These are phyloP conservation scores for Ascochyta viciae-villosae DNA, from an alignment of 2,329 filamentous ascomycete genomes.

Conservation along the genomic window DNA sequence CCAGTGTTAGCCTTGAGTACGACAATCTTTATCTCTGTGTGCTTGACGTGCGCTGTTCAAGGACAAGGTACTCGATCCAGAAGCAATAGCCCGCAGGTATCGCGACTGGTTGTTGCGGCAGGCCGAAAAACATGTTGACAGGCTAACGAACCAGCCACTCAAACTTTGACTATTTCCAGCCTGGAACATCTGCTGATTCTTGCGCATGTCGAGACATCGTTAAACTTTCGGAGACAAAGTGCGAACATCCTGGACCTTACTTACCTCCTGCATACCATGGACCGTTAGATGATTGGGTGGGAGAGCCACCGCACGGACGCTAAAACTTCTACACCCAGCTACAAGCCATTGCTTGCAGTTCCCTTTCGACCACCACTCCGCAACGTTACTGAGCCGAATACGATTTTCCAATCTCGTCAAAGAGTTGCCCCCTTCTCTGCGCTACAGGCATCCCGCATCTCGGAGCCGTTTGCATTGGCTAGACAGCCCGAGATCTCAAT, in stretches of 20 bases:
- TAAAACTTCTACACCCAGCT: not conserved
- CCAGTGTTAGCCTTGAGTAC: not conserved
- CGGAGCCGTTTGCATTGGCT: not conserved
- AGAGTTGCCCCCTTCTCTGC: not conserved
- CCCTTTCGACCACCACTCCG: not conserved
- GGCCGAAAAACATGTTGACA: slow-evolving; percentile 4
- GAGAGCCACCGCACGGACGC: not conserved
- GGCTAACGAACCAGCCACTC: slow-evolving; percentile 7
- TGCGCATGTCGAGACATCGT: slow-evolving; percentile 10
- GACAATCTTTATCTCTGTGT: not conserved
- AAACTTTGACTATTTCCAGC: slow-evolving; percentile 4
- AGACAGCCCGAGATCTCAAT: not conserved
- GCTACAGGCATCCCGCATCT: slow-evolving; percentile 9
- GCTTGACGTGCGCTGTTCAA: not conserved
- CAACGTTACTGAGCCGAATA: slow-evolving; percentile 3
- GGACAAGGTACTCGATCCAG: not conserved
- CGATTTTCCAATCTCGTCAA: slow-evolving; percentile 6
- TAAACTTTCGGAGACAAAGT: slow-evolving; percentile 8
- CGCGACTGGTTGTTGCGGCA: slow-evolving; percentile 2
- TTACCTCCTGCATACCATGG: slow-evolving; percentile 1
- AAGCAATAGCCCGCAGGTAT: not conserved
- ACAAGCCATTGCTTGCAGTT: slow-evolving; percentile 1
- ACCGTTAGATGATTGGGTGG: not conserved
- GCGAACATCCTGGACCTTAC: slow-evolving; percentile 8
- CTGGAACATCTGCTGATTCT: slow-evolving; percentile 15